Evolutionary conservation across 768 basidiomycete species (phyloP), one percentile per base, ranked within the genome.

Genomic region (Sarcodon aspratus): DNA sequence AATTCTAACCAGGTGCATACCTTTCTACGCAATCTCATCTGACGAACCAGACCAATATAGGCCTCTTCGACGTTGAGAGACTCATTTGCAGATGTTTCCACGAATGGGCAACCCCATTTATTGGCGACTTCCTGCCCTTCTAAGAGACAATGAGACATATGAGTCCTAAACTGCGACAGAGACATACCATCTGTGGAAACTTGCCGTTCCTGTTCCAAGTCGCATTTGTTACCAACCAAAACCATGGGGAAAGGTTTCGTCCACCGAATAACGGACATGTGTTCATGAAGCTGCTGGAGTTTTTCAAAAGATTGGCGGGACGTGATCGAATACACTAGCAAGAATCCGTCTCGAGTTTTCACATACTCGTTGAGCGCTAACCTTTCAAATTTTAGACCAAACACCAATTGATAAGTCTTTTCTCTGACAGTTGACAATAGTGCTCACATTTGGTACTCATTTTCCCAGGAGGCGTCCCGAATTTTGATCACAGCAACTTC

Each of bases 361-460:
- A 97, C 96, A 71, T 98, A 98, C 61, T 97, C 94, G 62, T 98
- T 95, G 44, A 94, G 84, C 95, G 97, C 97, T 15, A 95, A 95
- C 50, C 91, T 94, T 64, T 46, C 51, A n/a, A 10, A 31, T 17
- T 15, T 48, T 37, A 7, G 45, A 52, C 36, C 56, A 44, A 11
- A 27, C 21, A 27, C 21, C 21, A 27, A 27, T 27, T 3, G 21
- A 27, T 27, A 27, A 27, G 21, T 27, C 21, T 27, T 27, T 18
- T 18, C 13, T 38, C 5, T 27, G 21, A 27, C 21, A 27, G 21
- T 27, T 3, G 21, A 27, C 21, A 5, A 27, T 27, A 27, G 21
- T 10, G 38, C 4, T 9, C 36, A 45, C n/a, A 75, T 85, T n/a
- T n/a, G n/a, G 21, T 2, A 5, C 21, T 27, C 21, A 5, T 27